A percentile compares a stretch with the other conserved stretches of the same genome.
These are phyloP conservation scores for Saposhnikovia divaricata DNA, from an alignment of 129 eudicot species.

Conservation along the genomic window DNA sequence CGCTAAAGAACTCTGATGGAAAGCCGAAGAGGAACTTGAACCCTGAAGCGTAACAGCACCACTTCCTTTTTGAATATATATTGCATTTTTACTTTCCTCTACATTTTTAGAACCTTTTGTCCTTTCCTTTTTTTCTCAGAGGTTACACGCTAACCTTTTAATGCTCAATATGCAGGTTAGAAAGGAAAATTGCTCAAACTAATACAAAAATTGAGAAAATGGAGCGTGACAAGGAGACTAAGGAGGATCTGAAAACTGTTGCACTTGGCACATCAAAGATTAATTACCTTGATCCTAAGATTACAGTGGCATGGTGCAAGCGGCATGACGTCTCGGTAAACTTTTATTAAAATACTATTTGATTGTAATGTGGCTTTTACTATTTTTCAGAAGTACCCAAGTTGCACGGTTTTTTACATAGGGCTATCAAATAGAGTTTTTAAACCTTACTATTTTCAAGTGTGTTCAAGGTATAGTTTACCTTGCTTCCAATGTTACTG, in stretches of 20 bases:
- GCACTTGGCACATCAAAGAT: constrained; percentile 96
- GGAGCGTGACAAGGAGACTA: constrained; percentile 62
- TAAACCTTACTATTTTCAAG: background rate
- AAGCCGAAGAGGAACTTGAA: constrained; percentile 70
- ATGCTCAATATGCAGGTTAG: constrained; percentile 43
- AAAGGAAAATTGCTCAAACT: constrained; percentile 68
- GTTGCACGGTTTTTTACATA: background rate
- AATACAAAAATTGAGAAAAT: constrained; percentile 63
- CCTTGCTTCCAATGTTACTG: constrained; percentile 8
- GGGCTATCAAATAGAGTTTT: background rate
- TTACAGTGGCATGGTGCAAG: constrained; percentile 98
- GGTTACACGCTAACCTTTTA: background rate
- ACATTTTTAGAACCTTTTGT: background rate
- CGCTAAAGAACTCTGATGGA: constrained; percentile 52
- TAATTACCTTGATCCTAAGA: constrained; percentile 90
- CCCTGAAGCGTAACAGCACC: constrained; percentile 62
- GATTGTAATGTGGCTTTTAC: background rate
- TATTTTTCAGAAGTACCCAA: background rate
- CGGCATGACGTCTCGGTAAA: constrained; percentile 62
- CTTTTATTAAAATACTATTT: background rate
- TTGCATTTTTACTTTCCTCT: background rate
- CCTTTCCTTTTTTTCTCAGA: background rate
- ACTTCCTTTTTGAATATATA: background rate
- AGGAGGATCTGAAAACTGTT: constrained; percentile 87
- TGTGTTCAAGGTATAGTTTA: background rate